A percentile compares a stretch with the other conserved stretches of the same genome.
Conservation (phyloP, 179 eudicot genomes). For the Silene noctiflora region DNA sequence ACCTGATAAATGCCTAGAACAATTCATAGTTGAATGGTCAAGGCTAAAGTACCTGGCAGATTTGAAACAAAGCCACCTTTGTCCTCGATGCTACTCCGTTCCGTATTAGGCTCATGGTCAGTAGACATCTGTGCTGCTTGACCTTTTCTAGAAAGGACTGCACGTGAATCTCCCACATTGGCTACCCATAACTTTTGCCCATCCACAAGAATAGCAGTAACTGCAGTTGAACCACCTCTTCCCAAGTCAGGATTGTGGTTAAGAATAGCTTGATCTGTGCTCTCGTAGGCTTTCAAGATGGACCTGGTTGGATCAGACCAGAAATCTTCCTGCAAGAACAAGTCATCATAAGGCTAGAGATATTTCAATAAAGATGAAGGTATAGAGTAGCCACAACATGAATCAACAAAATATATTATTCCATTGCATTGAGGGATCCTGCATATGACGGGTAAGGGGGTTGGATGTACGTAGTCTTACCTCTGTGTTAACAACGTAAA, state of each 20-base stretch:
- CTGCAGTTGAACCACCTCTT: constrained; percentile 96
- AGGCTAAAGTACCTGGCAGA: constrained; percentile 63
- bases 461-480: too few relatives aligned
- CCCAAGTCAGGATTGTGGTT: constrained; percentile 72
- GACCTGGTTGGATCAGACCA: constrained; percentile 65
- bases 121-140: constrained; percentile 65
- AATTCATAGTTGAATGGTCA: not conserved
- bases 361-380: not conserved
- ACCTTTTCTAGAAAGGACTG: constrained; percentile 74
- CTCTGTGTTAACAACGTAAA: too few relatives aligned
- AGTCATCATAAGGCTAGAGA: not conserved
- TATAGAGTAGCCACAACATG: not conserved
- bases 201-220: constrained; percentile 76
- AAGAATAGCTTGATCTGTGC: constrained; percentile 80
- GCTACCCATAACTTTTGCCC: constrained; percentile 68
- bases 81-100: constrained; percentile 70
- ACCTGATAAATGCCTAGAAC: not conserved
- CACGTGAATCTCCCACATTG: constrained; percentile 94
- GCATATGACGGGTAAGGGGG: too few relatives aligned
- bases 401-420: not conserved
- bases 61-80: constrained; percentile 92
- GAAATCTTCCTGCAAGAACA: constrained; percentile 59
- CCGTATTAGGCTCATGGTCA: constrained; percentile 92
- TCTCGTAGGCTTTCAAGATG: constrained; percentile 70
- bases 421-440: too few relatives aligned